Base-by-base conservation (phyloP, 257 asterid species). In the Solanum pinnatisectum region DNA sequence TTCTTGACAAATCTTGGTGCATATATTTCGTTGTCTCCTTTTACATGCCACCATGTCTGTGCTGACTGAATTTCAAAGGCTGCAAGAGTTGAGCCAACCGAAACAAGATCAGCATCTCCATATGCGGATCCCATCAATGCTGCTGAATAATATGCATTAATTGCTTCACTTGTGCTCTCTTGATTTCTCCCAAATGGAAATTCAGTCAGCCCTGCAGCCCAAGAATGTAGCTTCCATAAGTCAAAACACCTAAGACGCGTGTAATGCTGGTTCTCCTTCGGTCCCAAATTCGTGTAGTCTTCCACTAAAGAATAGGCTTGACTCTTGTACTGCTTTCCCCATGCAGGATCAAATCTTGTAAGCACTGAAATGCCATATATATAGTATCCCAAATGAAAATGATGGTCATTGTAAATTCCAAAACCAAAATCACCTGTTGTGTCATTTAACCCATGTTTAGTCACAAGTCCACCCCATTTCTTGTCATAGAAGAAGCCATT, bases 201-300 rank as follows among this genome's bases (percentile, higher is more conserved):
- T 71, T 95, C 99, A 0, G 96, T 97, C 56, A 97, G 81, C 86
- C 99, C 99, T 37, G 98, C 96, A 9, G 99, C 99, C 99, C 99
- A 96, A 87, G 99, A 97, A 94, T 96, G 99, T 87, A 97, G 86
- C 72, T 91, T 91, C 98, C 98, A 97, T 40, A 92, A 46, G 85
- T 97, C 99, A 30, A 95, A 97, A 79, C 96, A 93, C 87, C 99
- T 94, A 92, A 97, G 65, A n/a, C 96, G 94, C 8, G 98, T 91
- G 79, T 95, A 97, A 35, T 84, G 83, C 10, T 95, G 92, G 88
- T 92, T 89, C 35, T 89, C 86, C 7, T 86, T 86, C 68, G 86
- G 93, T 90, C 94, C 94, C 81, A 94, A 88, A 91, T 92, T 97
- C 95, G 95, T 94, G 67, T 44, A 95, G 89, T 97, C 98, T 52